Percentiles rank a stretch among this genome's conserved stretches.
Conservation (phyloP, 495 filamentous ascomycete genomes). For the Pseudoneurospora amorphoporcata region DNA sequence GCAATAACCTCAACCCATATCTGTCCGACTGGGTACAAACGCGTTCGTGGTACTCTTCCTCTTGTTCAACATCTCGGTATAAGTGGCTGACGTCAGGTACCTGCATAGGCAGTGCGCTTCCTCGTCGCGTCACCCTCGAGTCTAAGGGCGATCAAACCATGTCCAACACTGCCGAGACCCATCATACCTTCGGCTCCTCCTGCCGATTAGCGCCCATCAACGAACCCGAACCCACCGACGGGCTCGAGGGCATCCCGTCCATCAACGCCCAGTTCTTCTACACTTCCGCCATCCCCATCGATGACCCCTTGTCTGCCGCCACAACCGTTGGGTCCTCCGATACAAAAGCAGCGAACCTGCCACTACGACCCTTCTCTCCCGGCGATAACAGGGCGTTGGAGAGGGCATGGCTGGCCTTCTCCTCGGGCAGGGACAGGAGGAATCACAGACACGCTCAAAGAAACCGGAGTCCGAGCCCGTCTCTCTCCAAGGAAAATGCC, state of each 20-base stretch:
- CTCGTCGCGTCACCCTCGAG: not conserved
- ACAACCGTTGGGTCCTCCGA: slow-evolving; percentile 44
- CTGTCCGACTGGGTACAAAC: not conserved
- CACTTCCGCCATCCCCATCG: slow-evolving; percentile 62
- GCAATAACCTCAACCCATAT: not conserved
- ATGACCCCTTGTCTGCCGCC: slow-evolving; percentile 67
- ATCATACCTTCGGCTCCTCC: slow-evolving; percentile 31
- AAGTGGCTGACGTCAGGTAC: not conserved
- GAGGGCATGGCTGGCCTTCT: slow-evolving; percentile 54
- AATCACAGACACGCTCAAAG: slow-evolving; percentile 28
- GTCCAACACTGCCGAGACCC: slow-evolving; percentile 11
- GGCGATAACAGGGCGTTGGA: slow-evolving; percentile 67
- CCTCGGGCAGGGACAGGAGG: slow-evolving; percentile 31
- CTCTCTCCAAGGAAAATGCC: slow-evolving; percentile 26
- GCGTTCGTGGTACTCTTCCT: not conserved
- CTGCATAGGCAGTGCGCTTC: not conserved
- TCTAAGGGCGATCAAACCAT: slow-evolving; percentile 1
- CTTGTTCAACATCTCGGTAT: not conserved
- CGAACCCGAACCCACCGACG: slow-evolving; percentile 17
- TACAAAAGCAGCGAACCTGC: slow-evolving; percentile 39
- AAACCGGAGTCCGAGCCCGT: slow-evolving; percentile 17
- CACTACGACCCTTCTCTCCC: slow-evolving; percentile 66
- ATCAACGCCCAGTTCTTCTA: slow-evolving; percentile 73
- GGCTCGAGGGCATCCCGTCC: slow-evolving; percentile 38
- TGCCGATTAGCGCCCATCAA: slow-evolving; percentile 33